These are phyloP conservation scores for Urtica urens DNA, from an alignment of 306 rosid genomes.

Conservation along the genomic window DNA sequence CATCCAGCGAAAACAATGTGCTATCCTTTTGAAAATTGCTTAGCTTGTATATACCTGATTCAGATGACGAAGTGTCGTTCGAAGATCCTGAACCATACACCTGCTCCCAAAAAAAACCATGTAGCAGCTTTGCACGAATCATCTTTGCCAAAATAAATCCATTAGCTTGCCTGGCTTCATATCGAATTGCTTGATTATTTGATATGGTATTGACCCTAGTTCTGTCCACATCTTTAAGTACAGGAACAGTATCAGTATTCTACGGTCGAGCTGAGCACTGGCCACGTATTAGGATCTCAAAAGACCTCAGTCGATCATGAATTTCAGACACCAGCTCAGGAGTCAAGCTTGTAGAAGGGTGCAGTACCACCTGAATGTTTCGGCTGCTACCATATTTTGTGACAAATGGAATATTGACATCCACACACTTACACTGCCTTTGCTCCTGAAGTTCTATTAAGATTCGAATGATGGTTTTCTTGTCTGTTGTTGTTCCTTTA, in stretches of 20 bases:
- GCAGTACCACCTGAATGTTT: slow-evolving; percentile 46
- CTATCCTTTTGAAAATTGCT: slow-evolving; percentile 49
- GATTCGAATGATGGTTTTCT: slow-evolving; percentile 65
- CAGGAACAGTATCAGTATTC: slow-evolving; percentile 47
- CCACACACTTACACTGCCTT: slow-evolving; percentile 55
- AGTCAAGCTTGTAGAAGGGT: slow-evolving; percentile 55
- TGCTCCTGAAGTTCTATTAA: slow-evolving; percentile 56
- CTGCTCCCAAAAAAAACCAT: slow-evolving; percentile 73
- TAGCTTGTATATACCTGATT: slow-evolving; percentile 16
- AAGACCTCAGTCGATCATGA: slow-evolving; percentile 56
- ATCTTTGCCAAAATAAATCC: slow-evolving; percentile 89
- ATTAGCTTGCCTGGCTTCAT: slow-evolving; percentile 75
- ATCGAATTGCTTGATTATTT: slow-evolving; percentile 33
- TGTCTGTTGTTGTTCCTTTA: slow-evolving; percentile 46
- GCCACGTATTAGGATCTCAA: slow-evolving; percentile 54
- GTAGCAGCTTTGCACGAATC: slow-evolving; percentile 85
- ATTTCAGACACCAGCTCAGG: slow-evolving; percentile 67
- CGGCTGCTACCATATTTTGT: slow-evolving; percentile 48
- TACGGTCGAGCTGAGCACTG: slow-evolving; percentile 35
- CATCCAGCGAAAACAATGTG: slow-evolving; percentile 58
- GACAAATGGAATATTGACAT: slow-evolving; percentile 50
- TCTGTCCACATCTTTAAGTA: slow-evolving; percentile 60
- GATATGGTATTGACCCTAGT: slow-evolving; percentile 27
- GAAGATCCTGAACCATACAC: slow-evolving; percentile 30
- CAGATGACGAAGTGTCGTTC: slow-evolving; percentile 30